Evolutionary conservation across 495 filamentous ascomycete species (phyloP), one percentile per base, ranked within the genome.

Genomic region (Physcia stellaris): DNA sequence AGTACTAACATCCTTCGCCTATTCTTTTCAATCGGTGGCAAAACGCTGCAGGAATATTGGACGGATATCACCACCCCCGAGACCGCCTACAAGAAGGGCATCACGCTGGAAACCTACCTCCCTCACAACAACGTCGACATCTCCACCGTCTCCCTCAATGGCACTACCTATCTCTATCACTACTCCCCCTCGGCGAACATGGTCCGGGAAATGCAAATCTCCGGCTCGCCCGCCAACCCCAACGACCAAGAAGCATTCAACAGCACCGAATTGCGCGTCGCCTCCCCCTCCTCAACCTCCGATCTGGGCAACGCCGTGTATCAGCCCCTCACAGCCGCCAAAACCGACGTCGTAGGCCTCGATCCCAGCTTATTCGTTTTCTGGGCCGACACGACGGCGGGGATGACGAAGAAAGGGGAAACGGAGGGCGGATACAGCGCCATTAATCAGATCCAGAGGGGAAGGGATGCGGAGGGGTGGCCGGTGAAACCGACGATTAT

Each of bases 191-290:
- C 12, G 18, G 32, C 21, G 13, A 18, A 24, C 10, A 35, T 18
- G 7, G 43, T 52, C 31, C 39, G 46, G 18, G 46, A 52, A 37
- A 32, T 52, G 10, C 32, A 24, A 24, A 40, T 52, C 29, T 37
- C 20, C 9, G 46, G 45, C 35, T 32, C 23, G 4, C 45, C 48
- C 6, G 41, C 22, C 4, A 34, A 35, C 4, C 17, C 38, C n/a
- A 46, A 32, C 32, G 13, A 41, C 18, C 46, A 52, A 31, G 49
- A 52, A 38, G 15, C 32, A 19, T 52, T 42, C 39, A 52, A 52
- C 16, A 24, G 42, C 19, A 42, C 28, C 29, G 35, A 44, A 10
- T 23, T 42, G 4, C 33, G 48, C 17, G 49, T 48, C 16, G 42
- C 49, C 3, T 15, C 21, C 10, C 49, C 46, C 5, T 1, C 9